Percentiles rank a stretch among this genome's conserved stretches.
phyloP scores from a whole-genome alignment of 2,329 filamentous ascomycete genomes.

The Aureobasidium sp. region DNA sequence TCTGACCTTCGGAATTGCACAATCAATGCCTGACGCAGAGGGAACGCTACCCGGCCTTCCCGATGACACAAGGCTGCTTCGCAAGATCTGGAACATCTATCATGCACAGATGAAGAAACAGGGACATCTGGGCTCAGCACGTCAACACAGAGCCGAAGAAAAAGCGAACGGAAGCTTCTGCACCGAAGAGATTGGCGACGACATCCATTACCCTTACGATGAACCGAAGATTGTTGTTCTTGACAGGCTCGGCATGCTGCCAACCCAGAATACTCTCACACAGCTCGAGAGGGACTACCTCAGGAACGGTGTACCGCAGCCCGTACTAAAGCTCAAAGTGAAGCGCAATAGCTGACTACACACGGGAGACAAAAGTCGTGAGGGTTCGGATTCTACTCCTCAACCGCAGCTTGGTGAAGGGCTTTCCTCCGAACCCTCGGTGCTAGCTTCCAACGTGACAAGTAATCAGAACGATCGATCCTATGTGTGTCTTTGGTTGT shows the following conservation, averaged over 20 bases:
- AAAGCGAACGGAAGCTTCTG: background rate
- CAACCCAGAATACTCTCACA: background rate
- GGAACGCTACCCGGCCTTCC: background rate
- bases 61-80: background rate
- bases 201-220: background rate
- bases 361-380: too few species aligned
- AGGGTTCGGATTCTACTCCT: too few species aligned
- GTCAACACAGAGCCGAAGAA: background rate
- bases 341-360: background rate
- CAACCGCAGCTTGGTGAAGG: too few species aligned
- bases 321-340: background rate
- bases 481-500: background rate
- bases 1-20: background rate
- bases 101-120: background rate
- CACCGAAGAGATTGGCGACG: background rate
- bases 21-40: background rate
- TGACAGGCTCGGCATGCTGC: background rate
- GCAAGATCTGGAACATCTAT: slow-evolving; percentile 4
- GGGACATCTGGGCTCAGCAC: background rate
- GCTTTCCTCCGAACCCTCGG: too few species aligned
- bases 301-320: background rate
- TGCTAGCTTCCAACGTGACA: background rate
- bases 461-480: background rate
- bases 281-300: background rate
- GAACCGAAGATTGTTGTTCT: background rate